These are phyloP conservation scores for Hanseniaspora vineae DNA, from an alignment of 805 yeast genomes.

Conservation along the genomic window DNA sequence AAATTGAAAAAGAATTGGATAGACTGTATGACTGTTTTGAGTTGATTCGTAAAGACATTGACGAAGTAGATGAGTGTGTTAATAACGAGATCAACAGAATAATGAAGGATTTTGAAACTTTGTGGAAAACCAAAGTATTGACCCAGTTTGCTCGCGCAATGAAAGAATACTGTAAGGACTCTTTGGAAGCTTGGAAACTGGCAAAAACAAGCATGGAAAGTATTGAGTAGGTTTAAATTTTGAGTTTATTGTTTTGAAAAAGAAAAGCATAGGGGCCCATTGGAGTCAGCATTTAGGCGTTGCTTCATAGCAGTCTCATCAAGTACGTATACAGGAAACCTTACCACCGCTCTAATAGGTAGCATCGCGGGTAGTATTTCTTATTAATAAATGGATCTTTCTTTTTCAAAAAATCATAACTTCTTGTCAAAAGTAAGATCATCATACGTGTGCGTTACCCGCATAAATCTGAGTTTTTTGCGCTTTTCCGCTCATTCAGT, in stretches of 20 bases:
- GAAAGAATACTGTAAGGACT: conserved; percentile 26
- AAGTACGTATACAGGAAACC: too few species aligned
- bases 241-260: neutral
- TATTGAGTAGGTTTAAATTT: neutral
- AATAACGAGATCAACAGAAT: conserved; percentile 19
- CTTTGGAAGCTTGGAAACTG: conserved; percentile 27
- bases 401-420: too few species aligned
- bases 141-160: conserved; percentile 23
- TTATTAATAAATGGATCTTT: too few species aligned
- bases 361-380: too few species aligned
- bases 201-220: conserved; percentile 15
- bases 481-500: too few species aligned
- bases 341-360: too few species aligned
- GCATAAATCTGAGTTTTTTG: too few species aligned
- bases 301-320: too few species aligned
- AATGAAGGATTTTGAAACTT: conserved; percentile 15
- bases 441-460: too few species aligned
- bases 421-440: too few species aligned
- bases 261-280: too few species aligned
- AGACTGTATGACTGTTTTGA: conserved; percentile 29
- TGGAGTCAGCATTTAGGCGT: too few species aligned
- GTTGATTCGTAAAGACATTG: conserved; percentile 25
- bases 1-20: conserved; percentile 23
- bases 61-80: conserved; percentile 24
- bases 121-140: conserved; percentile 15